phyloP scores from a whole-genome alignment of 2,329 filamentous ascomycete species.

The Scopulariopsis brevicaulis region DNA sequence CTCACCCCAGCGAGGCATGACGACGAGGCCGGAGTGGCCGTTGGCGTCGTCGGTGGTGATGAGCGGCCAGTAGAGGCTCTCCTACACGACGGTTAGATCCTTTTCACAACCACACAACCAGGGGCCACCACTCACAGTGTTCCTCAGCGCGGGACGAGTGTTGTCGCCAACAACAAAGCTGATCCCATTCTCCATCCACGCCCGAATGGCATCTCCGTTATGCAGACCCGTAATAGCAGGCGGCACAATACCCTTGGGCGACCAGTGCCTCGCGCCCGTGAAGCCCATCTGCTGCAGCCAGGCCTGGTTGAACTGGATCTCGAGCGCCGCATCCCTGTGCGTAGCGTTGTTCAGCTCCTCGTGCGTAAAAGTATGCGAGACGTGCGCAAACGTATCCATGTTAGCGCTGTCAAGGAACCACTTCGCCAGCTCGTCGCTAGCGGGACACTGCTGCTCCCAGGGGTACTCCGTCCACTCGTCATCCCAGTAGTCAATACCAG shows the following conservation, averaged over 20 bases:
- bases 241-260: conserved; percentile 43
- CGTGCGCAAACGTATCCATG: conserved; percentile 39
- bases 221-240: conserved; percentile 53
- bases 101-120: background rate
- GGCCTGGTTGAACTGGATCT: conserved; percentile 48
- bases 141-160: conserved; percentile 41
- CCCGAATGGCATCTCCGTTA: conserved; percentile 50
- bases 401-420: conserved; percentile 41
- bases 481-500: conserved; percentile 37
- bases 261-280: conserved; percentile 31
- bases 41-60: conserved; percentile 37
- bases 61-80: conserved; percentile 43
- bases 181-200: conserved; percentile 49
- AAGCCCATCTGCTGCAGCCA: conserved; percentile 45
- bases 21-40: conserved; percentile 41
- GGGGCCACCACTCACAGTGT: conserved; percentile 15
- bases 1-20: conserved; percentile 41
- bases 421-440: conserved; percentile 34
- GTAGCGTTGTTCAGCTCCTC: conserved; percentile 48
- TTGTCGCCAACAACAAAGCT: conserved; percentile 52
- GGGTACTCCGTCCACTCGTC: conserved; percentile 32
- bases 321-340: conserved; percentile 41
- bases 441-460: conserved; percentile 36
- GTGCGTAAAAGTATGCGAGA: conserved; percentile 55
- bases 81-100: background rate